Percentiles rank a stretch among this genome's conserved stretches.
These are phyloP conservation scores for Schwanniomyces etchellsii DNA, from an alignment of 1,139 yeast genomes.

Conservation along the genomic window DNA sequence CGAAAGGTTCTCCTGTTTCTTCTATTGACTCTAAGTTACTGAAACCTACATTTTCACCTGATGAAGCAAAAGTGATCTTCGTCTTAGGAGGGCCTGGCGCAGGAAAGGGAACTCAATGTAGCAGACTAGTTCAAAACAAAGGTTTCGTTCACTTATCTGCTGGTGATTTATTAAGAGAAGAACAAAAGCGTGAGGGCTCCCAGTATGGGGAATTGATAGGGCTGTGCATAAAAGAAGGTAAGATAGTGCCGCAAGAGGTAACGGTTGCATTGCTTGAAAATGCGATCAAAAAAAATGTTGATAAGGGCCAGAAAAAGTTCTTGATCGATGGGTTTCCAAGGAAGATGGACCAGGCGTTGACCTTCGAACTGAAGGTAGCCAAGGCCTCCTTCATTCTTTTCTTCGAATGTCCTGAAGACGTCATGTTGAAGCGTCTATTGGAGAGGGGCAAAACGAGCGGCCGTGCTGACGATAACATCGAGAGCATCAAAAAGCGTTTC, in stretches of 20 bases:
- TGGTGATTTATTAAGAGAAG: conserved; percentile 91
- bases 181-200: conserved; percentile 78
- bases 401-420: conserved; percentile 89
- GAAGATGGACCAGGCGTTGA: conserved; percentile 94
- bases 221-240: conserved; percentile 77
- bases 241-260: conserved; percentile 93
- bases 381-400: conserved; percentile 75
- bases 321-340: conserved; percentile 96
- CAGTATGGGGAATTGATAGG: conserved; percentile 83
- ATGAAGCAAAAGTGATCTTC: conserved; percentile 72
- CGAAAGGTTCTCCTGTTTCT: conserved; percentile 40
- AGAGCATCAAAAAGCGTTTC: conserved; percentile 85
- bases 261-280: conserved; percentile 78
- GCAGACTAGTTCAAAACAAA: conserved; percentile 70
- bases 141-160: conserved; percentile 88
- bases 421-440: conserved; percentile 79
- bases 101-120: conserved; percentile 97
- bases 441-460: conserved; percentile 96
- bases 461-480: conserved; percentile 87
- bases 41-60: conserved; percentile 45
- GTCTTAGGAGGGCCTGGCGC: conserved; percentile 92
- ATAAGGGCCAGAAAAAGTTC: conserved; percentile 53
- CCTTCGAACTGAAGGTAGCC: conserved; percentile 80
- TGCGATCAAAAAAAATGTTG: conserved; percentile 58
- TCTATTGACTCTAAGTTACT: conserved; percentile 30